Conservation (phyloP, 371 early-diverging fungal genomes). For the Mucor ambiguus region DNA sequence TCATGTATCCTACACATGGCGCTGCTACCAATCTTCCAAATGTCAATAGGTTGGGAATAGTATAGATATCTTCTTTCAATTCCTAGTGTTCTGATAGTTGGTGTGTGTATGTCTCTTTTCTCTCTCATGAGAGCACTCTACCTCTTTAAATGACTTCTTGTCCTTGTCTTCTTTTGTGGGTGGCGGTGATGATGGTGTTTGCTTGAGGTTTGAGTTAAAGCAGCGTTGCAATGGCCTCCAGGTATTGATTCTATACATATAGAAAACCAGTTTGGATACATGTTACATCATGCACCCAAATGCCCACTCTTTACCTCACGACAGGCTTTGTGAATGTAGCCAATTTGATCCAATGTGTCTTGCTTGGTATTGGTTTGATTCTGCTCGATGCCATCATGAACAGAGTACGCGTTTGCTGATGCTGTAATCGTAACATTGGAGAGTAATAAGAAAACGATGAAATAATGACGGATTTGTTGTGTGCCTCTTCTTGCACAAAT, state of each 20-base stretch:
- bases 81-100: constrained; percentile 1
- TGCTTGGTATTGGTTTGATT: not conserved
- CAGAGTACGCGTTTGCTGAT: not conserved
- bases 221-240: constrained; percentile 1
- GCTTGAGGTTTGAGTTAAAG: not conserved
- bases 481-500: too few species aligned
- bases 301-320: not conserved
- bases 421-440: not conserved
- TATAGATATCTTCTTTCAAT: constrained; percentile 80
- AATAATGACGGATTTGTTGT: too few species aligned
- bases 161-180: not conserved
- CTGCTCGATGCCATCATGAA: not conserved
- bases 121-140: too few species aligned
- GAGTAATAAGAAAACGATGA: too few species aligned
- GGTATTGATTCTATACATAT: not conserved
- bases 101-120: not conserved
- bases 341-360: not conserved
- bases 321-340: not conserved
- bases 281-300: not conserved
- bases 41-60: constrained; percentile 88
- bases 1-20: constrained; percentile 89
- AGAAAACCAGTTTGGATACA: not conserved
- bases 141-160: not conserved
- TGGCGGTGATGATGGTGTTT: not conserved
- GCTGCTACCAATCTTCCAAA: constrained; percentile 73